Evolutionary conservation across 2,329 filamentous ascomycete species (phyloP).

Genomic region (Aspergillus brasiliensis): DNA sequence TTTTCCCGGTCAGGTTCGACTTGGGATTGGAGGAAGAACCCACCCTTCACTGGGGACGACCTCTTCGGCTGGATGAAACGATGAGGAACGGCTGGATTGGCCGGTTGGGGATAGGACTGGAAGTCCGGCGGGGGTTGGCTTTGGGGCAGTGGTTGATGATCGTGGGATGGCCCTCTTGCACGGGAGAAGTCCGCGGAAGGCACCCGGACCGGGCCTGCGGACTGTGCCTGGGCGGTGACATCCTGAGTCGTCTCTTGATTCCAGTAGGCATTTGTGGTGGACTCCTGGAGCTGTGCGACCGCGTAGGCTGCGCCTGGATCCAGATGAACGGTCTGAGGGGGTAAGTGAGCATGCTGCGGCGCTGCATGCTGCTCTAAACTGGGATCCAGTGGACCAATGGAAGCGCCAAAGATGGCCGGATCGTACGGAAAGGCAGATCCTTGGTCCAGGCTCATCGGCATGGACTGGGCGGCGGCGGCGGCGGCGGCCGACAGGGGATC

Average conservation of each 20-base stretch:
- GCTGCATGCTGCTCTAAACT: constrained; percentile 11
- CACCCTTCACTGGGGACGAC: constrained; percentile 27
- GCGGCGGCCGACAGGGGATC: constrained; percentile 22
- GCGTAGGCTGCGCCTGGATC: constrained; percentile 14
- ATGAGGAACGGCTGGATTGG: constrained; percentile 16
- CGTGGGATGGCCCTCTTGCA: constrained; percentile 2
- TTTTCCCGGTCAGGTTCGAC: neutral
- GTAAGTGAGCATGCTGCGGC: constrained; percentile 6
- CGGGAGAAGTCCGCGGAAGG: constrained; percentile 3
- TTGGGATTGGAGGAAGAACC: constrained; percentile 12
- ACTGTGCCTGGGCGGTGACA: neutral
- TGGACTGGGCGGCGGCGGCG: constrained; percentile 11
- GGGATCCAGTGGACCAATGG: constrained; percentile 20
- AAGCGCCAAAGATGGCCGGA: constrained; percentile 24
- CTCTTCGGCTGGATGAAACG: constrained; percentile 37
- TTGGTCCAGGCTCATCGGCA: constrained; percentile 23
- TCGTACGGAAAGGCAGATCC: constrained; percentile 26
- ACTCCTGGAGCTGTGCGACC: constrained; percentile 9
- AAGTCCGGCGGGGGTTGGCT: constrained; percentile 20
- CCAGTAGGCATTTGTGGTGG: constrained; percentile 14
- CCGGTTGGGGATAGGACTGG: constrained; percentile 16
- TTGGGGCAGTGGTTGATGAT: constrained; percentile 9
- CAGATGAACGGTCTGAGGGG: constrained; percentile 14
- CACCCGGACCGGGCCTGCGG: neutral
- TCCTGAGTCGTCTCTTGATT: constrained; percentile 3